These are phyloP conservation scores for Clarireedia monteithiana DNA, from an alignment of 2,329 filamentous ascomycete species.

Conservation along the genomic window DNA sequence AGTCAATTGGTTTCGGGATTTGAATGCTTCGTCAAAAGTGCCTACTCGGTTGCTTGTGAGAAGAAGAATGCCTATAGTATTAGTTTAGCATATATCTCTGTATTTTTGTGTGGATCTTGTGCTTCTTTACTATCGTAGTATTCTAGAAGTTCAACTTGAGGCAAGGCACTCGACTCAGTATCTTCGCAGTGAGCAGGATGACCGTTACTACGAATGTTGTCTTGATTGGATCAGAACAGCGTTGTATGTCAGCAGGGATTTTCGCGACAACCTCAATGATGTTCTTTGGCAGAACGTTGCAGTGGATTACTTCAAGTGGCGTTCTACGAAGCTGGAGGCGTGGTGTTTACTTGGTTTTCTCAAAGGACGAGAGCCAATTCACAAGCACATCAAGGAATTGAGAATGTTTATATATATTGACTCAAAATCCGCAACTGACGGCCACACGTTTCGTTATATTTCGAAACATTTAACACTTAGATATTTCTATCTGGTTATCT, in stretches of 20 bases:
- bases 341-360: neutral
- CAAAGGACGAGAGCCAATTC: neutral
- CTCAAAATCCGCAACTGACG: neutral
- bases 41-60: constrained; percentile 34
- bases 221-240: neutral
- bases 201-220: neutral
- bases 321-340: neutral
- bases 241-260: neutral
- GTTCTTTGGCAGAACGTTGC: neutral
- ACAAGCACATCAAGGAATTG: neutral
- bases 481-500: too few species aligned
- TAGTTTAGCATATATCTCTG: too few species aligned
- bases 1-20: constrained; percentile 29
- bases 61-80: constrained; percentile 31
- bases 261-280: neutral
- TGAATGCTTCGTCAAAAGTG: constrained; percentile 33
- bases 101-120: too few species aligned
- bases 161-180: too few species aligned
- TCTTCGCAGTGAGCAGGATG: too few species aligned
- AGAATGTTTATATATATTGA: neutral
- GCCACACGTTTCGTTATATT: neutral
- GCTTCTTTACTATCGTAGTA: constrained; percentile 17
- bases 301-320: neutral
- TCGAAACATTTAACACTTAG: too few species aligned
- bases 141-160: constrained; percentile 22